phyloP scores from a whole-genome alignment of 176 grass and related monocot species.

The Phyllostachys edulis region DNA sequence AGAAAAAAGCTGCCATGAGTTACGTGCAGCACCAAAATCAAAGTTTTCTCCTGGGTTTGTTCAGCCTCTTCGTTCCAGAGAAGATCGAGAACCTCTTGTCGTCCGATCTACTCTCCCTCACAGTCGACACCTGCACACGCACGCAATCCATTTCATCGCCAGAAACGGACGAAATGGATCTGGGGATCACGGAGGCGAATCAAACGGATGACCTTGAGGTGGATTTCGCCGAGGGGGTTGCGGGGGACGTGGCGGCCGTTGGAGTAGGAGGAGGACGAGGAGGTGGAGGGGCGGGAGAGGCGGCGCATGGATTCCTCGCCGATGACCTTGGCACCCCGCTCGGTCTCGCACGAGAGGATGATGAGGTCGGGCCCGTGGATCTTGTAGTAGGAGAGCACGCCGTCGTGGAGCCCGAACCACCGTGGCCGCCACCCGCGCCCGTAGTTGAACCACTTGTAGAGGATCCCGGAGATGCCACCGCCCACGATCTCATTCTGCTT shows the following conservation, averaged over 20 bases:
- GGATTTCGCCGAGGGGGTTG: slow-evolving; percentile 89
- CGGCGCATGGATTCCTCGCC: slow-evolving; percentile 82
- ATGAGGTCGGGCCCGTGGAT: slow-evolving; percentile 98
- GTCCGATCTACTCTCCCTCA: slow-evolving; percentile 87
- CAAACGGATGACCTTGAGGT: slow-evolving; percentile 65
- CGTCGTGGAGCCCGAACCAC: slow-evolving; percentile 86
- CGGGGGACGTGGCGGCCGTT: slow-evolving; percentile 51
- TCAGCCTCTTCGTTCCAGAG: slow-evolving; percentile 84
- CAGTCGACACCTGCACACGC: slow-evolving; percentile 75
- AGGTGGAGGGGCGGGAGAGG: slow-evolving; percentile 37
- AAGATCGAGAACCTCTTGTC: slow-evolving; percentile 94
- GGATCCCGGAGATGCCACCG: slow-evolving; percentile 77
- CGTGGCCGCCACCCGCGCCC: slow-evolving; percentile 89
- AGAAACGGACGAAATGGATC: slow-evolving; percentile 41
- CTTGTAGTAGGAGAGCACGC: slow-evolving; percentile 98
- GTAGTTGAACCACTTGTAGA: slow-evolving; percentile 99
- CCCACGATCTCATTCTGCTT: slow-evolving; percentile 73
- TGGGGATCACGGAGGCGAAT: slow-evolving; percentile 25
- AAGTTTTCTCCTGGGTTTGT: too few species aligned
- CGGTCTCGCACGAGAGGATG: slow-evolving; percentile 67
- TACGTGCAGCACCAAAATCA: too few species aligned
- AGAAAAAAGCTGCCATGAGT: too few species aligned
- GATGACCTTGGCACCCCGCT: slow-evolving; percentile 87
- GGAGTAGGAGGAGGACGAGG: slow-evolving; percentile 21
- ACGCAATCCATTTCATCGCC: slow-evolving; percentile 26